A percentile compares a stretch with the other conserved stretches of the same genome.
These are phyloP conservation scores for Penicillium sclerotigenum DNA, from an alignment of 2,329 filamentous ascomycete genomes.

Conservation along the genomic window DNA sequence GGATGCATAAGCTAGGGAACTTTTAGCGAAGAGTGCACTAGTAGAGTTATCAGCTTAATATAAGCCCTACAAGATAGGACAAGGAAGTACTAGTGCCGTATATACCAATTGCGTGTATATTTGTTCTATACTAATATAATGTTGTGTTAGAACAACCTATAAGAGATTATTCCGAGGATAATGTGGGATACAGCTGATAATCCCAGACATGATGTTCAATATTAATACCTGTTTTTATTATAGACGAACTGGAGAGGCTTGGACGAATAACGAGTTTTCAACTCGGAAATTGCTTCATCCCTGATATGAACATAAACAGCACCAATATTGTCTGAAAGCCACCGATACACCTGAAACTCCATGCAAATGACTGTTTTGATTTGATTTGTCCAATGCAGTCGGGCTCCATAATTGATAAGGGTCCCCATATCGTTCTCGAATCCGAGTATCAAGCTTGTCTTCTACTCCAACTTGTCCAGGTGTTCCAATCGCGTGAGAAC, in stretches of 20 bases:
- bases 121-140: background rate
- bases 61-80: background rate
- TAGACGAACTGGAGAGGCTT: too few relatives aligned
- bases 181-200: background rate
- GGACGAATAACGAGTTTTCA: too few relatives aligned
- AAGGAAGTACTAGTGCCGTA: background rate
- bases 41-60: background rate
- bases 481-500: conserved; percentile 92
- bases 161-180: background rate
- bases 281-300: too few relatives aligned
- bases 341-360: conserved; percentile 17
- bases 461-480: conserved; percentile 87
- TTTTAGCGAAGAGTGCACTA: background rate
- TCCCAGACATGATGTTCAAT: too few relatives aligned
- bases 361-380: conserved; percentile 19
- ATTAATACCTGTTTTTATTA: too few relatives aligned
- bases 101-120: background rate
- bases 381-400: conserved; percentile 11
- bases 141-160: background rate
- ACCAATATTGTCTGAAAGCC: background rate
- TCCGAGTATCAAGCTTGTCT: background rate
- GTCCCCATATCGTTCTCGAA: background rate
- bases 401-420: conserved; percentile 1
- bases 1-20: background rate
- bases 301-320: conserved; percentile 8